Base-by-base conservation (phyloP, 2,329 filamentous ascomycete species). In the Colletotrichum lentis region DNA sequence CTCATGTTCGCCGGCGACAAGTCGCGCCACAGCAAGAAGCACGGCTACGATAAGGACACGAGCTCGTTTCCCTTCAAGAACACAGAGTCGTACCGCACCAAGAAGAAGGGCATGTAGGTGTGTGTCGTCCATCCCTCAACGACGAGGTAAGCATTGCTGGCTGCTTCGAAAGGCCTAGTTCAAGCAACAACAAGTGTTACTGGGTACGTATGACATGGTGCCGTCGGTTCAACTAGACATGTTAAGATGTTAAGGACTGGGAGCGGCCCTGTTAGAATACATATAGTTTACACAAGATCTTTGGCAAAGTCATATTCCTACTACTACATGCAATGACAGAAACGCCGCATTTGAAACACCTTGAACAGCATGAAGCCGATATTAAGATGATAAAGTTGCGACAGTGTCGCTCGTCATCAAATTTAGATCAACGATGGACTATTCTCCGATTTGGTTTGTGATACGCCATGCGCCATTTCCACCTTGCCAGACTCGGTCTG, bases 31-130 rank as follows among this genome's bases (percentile, higher is more conserved):
- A 80, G 78, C 71, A 75, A 74, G 62, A 76, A 78, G 55, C 76
- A 77, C 65, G 73, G 76, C 47, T 77, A 78, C 62, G 78, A 80
- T 70, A 79, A 80, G 74, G 76, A 77, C 69, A 80, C 78, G 11
- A 80, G 78, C 70, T 77, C 78, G 44, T 80, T 78, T 24, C 78
- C 78, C 11, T 80, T 80, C 69, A 78, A 74, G 70, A 80, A 80
- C 69, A 70, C 69, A 27, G 72, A 79, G 70, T 77, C 78, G 18
- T 80, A 80, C 63, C 73, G 76, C 16, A 71, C 74, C 56, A 80
- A 80, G 75, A 80, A 80, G 75, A 79, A 77, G 74, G 75, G 73
- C 14, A 68, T 79, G 52, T 77, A 72, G 20, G 22, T 60, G 56
- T 37, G 5, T 24, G 41, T 24, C 18, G 16, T 46, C 37, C 22